These are phyloP conservation scores for Phytophthora macrochlamydospora DNA, from an alignment of 352 stramenopile species.

Conservation along the genomic window DNA sequence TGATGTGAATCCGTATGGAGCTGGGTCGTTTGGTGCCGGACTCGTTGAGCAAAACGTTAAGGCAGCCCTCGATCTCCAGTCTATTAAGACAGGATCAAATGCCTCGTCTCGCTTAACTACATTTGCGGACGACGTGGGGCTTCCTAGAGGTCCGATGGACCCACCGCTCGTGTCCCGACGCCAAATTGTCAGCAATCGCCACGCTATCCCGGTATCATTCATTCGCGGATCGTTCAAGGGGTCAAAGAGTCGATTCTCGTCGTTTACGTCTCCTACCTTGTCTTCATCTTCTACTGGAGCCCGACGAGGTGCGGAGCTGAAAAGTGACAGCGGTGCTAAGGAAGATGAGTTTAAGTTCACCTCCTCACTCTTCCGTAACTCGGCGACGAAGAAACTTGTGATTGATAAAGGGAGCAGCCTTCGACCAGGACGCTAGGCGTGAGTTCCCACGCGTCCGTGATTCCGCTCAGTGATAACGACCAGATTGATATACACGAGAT, in stretches of 20 bases:
- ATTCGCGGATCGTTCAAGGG: slow-evolving; percentile 81
- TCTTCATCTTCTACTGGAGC: slow-evolving; percentile 23
- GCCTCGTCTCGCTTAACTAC: slow-evolving; percentile 56
- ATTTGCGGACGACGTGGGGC: slow-evolving; percentile 74
- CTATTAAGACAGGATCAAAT: slow-evolving; percentile 57
- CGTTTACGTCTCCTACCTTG: slow-evolving; percentile 41
- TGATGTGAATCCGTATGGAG: slow-evolving; percentile 62
- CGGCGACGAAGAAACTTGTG: slow-evolving; percentile 61
- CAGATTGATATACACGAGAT: slow-evolving; percentile 29
- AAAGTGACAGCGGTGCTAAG: slow-evolving; percentile 23
- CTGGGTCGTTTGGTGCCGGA: slow-evolving; percentile 56
- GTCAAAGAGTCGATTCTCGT: slow-evolving; percentile 64
- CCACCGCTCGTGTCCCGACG: slow-evolving; percentile 58
- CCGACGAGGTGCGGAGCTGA: slow-evolving; percentile 20
- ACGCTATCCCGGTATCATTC: slow-evolving; percentile 73
- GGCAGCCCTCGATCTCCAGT: slow-evolving; percentile 59
- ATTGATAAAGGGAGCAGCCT: slow-evolving; percentile 57
- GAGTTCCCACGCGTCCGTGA: slow-evolving; percentile 53
- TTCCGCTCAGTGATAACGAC: slow-evolving; percentile 64
- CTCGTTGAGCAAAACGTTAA: slow-evolving; percentile 73
- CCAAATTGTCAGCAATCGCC: slow-evolving; percentile 50
- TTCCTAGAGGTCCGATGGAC: slow-evolving; percentile 65
- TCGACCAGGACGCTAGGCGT: slow-evolving; percentile 13
- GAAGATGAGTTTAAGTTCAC: slow-evolving; percentile 72
- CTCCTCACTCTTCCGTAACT: slow-evolving; percentile 63